Evolutionary conservation across 192 early-diverging fungal genomes (phyloP).

Genomic region (Mortierella hygrophila): DNA sequence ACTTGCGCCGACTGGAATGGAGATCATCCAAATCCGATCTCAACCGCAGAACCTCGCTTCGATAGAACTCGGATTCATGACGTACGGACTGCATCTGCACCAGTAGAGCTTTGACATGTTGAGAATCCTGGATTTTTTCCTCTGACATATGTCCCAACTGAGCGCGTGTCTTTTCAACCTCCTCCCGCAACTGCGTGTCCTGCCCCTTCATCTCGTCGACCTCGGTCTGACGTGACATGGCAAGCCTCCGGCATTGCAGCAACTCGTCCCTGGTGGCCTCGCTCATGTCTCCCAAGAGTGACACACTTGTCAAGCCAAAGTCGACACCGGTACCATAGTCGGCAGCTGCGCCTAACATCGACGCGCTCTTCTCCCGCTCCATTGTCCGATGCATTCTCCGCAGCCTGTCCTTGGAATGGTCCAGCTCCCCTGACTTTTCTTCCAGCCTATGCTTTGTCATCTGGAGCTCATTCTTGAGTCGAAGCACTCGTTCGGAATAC

Average conservation of each 20-base stretch:
- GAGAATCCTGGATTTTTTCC: conserved; percentile 41
- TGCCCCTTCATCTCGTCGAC: conserved; percentile 36
- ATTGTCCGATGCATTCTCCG: conserved; percentile 15
- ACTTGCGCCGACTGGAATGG: conserved; percentile 32
- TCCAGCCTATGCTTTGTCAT: conserved; percentile 27
- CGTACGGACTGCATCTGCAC: conserved; percentile 36
- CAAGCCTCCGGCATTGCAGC: conserved; percentile 31
- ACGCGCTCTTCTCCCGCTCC: conserved; percentile 14
- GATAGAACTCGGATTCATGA: conserved; percentile 16
- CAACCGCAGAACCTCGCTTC: conserved; percentile 15
- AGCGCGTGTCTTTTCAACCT: conserved; percentile 26
- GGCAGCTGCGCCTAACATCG: neutral
- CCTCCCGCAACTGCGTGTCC: conserved; percentile 16
- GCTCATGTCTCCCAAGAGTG: conserved; percentile 24
- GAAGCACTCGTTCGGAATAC: conserved; percentile 23
- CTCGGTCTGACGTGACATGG: conserved; percentile 28
- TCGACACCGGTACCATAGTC: neutral
- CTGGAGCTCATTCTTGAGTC: conserved; percentile 33
- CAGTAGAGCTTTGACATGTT: conserved; percentile 18
- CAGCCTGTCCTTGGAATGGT: conserved; percentile 17
- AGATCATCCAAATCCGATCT: conserved; percentile 34
- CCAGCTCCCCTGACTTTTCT: conserved; percentile 12
- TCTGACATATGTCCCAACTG: conserved; percentile 38
- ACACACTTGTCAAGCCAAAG: neutral
- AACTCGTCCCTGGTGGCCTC: conserved; percentile 38